These are phyloP conservation scores for Neurospora intermedia DNA, from an alignment of 495 filamentous ascomycete species.

Conservation along the genomic window DNA sequence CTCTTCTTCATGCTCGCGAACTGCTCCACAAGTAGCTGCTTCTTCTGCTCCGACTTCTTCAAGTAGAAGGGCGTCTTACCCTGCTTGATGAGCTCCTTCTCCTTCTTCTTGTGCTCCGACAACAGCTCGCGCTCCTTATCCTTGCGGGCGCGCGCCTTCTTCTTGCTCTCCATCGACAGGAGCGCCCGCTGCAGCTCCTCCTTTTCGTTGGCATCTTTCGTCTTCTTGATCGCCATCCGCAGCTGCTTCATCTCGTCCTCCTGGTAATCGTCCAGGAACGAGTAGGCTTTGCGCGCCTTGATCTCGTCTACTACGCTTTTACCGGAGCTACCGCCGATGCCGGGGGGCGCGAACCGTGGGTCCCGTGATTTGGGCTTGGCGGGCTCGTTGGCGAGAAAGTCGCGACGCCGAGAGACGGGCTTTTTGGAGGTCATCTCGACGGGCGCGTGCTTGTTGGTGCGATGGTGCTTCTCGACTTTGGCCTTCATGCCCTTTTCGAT, in stretches of 20 bases:
- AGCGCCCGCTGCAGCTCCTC: conserved; percentile 58
- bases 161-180: conserved; percentile 54
- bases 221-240: conserved; percentile 50
- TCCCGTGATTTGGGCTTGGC: conserved; percentile 52
- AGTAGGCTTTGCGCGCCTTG: conserved; percentile 56
- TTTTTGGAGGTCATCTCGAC: conserved; percentile 68
- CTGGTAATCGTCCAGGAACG: conserved; percentile 78
- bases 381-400: conserved; percentile 45
- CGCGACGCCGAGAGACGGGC: conserved; percentile 68
- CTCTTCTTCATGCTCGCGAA: conserved; percentile 70
- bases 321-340: conserved; percentile 36
- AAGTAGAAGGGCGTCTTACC: conserved; percentile 92
- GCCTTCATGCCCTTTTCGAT: conserved; percentile 8
- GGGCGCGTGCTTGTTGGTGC: conserved; percentile 80
- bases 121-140: conserved; percentile 56
- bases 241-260: conserved; percentile 67
- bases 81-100: conserved; percentile 71
- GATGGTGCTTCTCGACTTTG: conserved; percentile 17
- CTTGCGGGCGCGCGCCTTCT: conserved; percentile 56
- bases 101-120: conserved; percentile 62
- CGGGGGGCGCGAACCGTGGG: conserved; percentile 57
- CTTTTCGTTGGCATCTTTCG: conserved; percentile 50
- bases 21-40: conserved; percentile 63
- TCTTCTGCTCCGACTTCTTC: conserved; percentile 85
- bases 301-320: conserved; percentile 39